These are phyloP conservation scores for Populus euphratica DNA, from an alignment of 345 rosid genomes.

Conservation along the genomic window DNA sequence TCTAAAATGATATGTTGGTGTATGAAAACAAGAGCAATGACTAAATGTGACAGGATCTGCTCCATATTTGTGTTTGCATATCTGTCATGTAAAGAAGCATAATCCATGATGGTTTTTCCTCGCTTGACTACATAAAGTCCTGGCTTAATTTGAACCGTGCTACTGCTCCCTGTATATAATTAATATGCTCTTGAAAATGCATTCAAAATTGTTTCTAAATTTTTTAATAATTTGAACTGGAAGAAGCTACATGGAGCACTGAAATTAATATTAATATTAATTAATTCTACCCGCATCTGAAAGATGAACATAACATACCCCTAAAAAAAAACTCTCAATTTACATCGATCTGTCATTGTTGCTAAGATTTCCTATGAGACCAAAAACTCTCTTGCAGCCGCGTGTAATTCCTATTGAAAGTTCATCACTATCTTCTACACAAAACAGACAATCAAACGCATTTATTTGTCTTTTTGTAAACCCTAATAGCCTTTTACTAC, in stretches of 20 bases:
- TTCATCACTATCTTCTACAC: background rate
- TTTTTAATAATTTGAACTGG: background rate
- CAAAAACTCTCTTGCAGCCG: background rate
- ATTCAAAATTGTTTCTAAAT: background rate
- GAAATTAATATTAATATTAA: background rate
- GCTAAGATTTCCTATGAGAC: background rate
- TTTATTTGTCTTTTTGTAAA: background rate
- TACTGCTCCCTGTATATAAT: background rate
- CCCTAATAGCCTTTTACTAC: background rate
- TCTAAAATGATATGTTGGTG: conserved; percentile 1
- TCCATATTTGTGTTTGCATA: background rate
- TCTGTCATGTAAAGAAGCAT: background rate
- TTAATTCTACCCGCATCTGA: background rate
- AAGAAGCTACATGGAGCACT: background rate
- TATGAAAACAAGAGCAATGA: background rate
- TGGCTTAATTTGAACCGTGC: background rate
- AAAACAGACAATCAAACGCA: background rate
- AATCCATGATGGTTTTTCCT: background rate
- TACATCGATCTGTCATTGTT: background rate
- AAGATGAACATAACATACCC: background rate
- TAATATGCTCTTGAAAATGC: background rate
- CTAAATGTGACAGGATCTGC: background rate
- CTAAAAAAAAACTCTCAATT: background rate
- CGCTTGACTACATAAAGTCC: background rate
- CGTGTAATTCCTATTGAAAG: background rate